These are phyloP conservation scores for Neurospora sp. DNA, from an alignment of 495 filamentous ascomycete genomes.

Conservation along the genomic window DNA sequence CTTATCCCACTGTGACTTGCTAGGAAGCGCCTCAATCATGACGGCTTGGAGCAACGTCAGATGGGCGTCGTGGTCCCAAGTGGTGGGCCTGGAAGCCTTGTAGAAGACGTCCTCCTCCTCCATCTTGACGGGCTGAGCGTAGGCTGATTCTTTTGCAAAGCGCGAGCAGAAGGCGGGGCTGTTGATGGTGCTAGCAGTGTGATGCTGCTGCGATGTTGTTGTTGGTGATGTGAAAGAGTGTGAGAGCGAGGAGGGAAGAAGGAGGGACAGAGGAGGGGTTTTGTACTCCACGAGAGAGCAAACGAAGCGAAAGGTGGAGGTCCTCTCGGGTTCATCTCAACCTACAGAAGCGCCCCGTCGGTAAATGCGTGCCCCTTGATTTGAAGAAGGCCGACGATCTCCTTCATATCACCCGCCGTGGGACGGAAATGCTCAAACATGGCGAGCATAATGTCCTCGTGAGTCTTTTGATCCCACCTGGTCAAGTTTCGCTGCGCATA, in stretches of 20 bases:
- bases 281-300: not conserved
- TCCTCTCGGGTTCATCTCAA: not conserved
- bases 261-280: not conserved
- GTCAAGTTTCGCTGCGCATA: not conserved
- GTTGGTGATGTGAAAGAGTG: not conserved
- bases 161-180: not conserved
- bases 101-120: not conserved
- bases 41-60: conserved; percentile 22
- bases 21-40: conserved; percentile 11
- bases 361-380: conserved; percentile 17
- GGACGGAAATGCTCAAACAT: conserved; percentile 14
- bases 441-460: conserved; percentile 17
- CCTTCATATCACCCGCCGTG: conserved; percentile 6
- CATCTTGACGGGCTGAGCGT: not conserved
- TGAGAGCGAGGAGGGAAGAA: not conserved
- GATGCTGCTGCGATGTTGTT: not conserved
- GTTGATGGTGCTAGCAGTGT: not conserved
- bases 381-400: conserved; percentile 6
- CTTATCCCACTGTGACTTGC: conserved; percentile 10
- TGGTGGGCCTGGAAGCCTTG: conserved; percentile 16
- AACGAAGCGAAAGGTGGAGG: not conserved
- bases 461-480: conserved; percentile 15
- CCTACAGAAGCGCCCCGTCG: conserved; percentile 23
- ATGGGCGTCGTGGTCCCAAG: conserved; percentile 26
- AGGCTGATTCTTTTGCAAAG: not conserved